Evolutionary conservation across 257 asterid species (phyloP).

Genomic region (Salvia rosmarinus): DNA sequence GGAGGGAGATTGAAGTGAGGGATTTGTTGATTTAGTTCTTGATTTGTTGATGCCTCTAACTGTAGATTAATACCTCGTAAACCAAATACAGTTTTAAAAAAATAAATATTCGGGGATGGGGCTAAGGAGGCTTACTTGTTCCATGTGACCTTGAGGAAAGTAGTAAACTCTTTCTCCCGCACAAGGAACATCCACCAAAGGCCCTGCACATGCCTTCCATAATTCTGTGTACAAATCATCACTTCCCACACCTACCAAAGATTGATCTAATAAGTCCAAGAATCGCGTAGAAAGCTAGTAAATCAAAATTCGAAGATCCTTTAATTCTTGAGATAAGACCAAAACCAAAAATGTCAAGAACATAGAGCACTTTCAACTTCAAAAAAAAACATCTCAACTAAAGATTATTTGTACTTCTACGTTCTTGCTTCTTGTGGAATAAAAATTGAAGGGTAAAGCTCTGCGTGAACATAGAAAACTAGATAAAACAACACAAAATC

Average conservation of each 20-base stretch:
- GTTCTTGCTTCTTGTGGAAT: background rate
- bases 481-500: background rate
- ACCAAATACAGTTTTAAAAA: conserved; percentile 5
- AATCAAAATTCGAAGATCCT: background rate
- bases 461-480: conserved; percentile 32
- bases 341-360: conserved; percentile 15
- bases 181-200: conserved; percentile 74
- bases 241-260: conserved; percentile 41
- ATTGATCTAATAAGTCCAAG: conserved; percentile 25
- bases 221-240: conserved; percentile 58
- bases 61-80: conserved; percentile 35
- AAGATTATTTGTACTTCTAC: background rate
- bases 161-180: conserved; percentile 66
- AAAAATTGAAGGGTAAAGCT: background rate
- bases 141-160: conserved; percentile 91
- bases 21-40: conserved; percentile 57
- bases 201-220: conserved; percentile 94
- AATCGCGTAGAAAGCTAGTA: conserved; percentile 2
- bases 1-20: conserved; percentile 75
- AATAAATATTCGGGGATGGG: conserved; percentile 13
- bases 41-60: conserved; percentile 87
- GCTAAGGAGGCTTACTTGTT: conserved; percentile 53
- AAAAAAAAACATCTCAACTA: too few relatives aligned
- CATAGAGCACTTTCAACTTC: too few relatives aligned
- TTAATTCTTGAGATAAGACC: background rate